A percentile compares a stretch with the other conserved stretches of the same genome.
Conservation (phyloP, 208 protist species). For the Leishmania turanica region DNA sequence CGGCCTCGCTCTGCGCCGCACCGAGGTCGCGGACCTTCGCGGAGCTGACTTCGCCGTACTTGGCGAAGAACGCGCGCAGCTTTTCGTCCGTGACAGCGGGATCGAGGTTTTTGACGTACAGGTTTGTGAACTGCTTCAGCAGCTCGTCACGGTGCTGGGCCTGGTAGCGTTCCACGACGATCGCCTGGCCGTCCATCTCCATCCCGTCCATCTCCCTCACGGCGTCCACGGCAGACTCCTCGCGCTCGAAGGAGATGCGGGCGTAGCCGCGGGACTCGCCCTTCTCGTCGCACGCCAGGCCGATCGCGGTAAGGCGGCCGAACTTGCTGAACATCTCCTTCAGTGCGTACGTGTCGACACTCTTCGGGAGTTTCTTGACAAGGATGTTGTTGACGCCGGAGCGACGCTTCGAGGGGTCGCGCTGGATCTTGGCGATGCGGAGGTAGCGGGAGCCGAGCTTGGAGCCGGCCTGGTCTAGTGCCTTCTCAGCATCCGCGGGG, state of each 20-base stretch:
- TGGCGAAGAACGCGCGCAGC: conserved; percentile 93
- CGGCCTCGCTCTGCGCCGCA: conserved; percentile 69
- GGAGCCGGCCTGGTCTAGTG: conserved; percentile 97
- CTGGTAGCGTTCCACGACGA: conserved; percentile 97
- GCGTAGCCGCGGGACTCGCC: conserved; percentile 95
- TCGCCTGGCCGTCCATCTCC: conserved; percentile 85
- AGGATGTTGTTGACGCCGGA: conserved; percentile 98
- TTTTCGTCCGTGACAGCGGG: conserved; percentile 94
- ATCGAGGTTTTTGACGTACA: conserved; percentile 99
- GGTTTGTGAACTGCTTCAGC: conserved; percentile 97
- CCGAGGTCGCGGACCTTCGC: conserved; percentile 96
- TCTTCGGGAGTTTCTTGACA: conserved; percentile 97
- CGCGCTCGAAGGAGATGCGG: conserved; percentile 97
- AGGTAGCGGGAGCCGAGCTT: conserved; percentile 93
- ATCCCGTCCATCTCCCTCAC: conserved; percentile 89
- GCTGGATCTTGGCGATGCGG: conserved; percentile 99
- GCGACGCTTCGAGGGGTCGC: conserved; percentile 98
- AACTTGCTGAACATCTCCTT: conserved; percentile 94
- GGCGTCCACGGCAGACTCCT: conserved; percentile 94
- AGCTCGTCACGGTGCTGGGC: conserved; percentile 93
- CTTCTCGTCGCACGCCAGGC: conserved; percentile 90
- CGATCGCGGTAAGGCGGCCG: conserved; percentile 93
- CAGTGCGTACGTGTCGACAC: conserved; percentile 96
- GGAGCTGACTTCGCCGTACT: conserved; percentile 97
- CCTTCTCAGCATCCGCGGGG: conserved; percentile 97